Percentiles rank a stretch among this genome's conserved stretches.
Evolutionary conservation across 768 basidiomycete genomes (phyloP).

Genomic region (Mycena chlorophos): DNA sequence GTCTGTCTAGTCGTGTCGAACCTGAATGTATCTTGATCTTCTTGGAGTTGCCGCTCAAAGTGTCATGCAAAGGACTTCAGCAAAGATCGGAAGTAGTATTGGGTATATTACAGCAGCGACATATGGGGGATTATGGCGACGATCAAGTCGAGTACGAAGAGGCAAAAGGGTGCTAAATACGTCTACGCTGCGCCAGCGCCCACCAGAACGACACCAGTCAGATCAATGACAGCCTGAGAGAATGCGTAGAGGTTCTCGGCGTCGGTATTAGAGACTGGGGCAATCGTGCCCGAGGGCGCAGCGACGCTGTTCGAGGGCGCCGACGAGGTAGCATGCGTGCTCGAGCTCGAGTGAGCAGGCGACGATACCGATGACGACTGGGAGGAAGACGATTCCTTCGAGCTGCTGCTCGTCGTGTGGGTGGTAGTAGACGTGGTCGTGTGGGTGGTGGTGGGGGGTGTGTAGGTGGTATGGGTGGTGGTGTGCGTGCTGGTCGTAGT

Average conservation of each 20-base stretch:
- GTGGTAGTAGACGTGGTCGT: conserved; percentile 22
- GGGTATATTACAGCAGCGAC: not conserved
- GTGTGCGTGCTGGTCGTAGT: conserved; percentile 30
- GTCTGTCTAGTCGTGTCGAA: not conserved
- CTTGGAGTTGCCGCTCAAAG: not conserved
- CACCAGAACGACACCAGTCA: conserved; percentile 37
- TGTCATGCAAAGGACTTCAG: not conserved
- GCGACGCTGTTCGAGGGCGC: conserved; percentile 34
- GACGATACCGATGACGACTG: conserved; percentile 21
- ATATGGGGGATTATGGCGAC: not conserved
- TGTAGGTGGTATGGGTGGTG: conserved; percentile 17
- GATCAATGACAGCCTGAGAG: conserved; percentile 36
- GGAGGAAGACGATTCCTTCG: conserved; percentile 23
- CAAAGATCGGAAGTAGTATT: no score
- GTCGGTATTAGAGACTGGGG: conserved; percentile 16
- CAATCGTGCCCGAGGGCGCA: conserved; percentile 32
- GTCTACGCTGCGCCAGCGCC: conserved; percentile 24
- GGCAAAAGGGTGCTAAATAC: not conserved
- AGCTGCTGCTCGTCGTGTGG: no score
- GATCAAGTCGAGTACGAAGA: not conserved
- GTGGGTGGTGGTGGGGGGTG: conserved; percentile 11
- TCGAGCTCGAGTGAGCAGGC: conserved; percentile 14
- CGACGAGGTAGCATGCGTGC: conserved; percentile 24
- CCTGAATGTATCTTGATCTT: not conserved
- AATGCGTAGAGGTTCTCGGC: conserved; percentile 37